Base-by-base conservation (phyloP, 2,329 filamentous ascomycete species). In the Phyllosticta capitalensis region DNA sequence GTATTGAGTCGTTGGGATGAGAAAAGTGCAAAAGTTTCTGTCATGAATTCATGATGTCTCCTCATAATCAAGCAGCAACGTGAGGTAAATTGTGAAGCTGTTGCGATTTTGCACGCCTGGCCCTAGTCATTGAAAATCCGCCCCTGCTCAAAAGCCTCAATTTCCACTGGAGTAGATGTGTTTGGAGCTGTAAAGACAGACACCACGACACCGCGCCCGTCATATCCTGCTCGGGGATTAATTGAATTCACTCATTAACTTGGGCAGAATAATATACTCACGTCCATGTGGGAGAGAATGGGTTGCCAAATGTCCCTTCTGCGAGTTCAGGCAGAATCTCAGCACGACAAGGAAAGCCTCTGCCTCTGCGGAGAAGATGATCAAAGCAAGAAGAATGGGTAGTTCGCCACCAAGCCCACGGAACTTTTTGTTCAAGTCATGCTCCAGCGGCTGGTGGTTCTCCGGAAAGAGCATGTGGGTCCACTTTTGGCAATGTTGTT, bases 371-470 rank as follows among this genome's bases (percentile, higher is more conserved):
- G 71, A 67, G 17, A 72, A 64, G 0, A 69, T 69, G 1, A 70
- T 49, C 1, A 74, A 59, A 1, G 65, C 69, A 0, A 73, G 62
- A 49, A 74, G 67, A 7, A 74, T 67, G 0, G 69, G 62, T 1
- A 74, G 56, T 1, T 74, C 70, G 5, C 71, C 71, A 12, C 52
- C 66, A 2, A 74, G 53, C 0, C 65, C 68, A 9, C 69, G 69
- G 21, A 64, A 64, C 9, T 22, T 33, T 2, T 9, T 7, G 30
- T 52, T 24, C 3, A 2, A 6, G 2, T 38, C 30, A 6, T n/a
- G 53, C 7, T 21, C 19, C 9, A 20, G 4, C 2, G 53, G 53
- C 6, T 56, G 58, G 22, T 56, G 53, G 45, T 56, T 60, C 12
- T 60, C 58, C 1, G 53, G 53, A 21, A 60, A 52, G 6, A 60